Conservation (phyloP, 495 filamentous ascomycete species). For the Achaetomiella virescens region DNA sequence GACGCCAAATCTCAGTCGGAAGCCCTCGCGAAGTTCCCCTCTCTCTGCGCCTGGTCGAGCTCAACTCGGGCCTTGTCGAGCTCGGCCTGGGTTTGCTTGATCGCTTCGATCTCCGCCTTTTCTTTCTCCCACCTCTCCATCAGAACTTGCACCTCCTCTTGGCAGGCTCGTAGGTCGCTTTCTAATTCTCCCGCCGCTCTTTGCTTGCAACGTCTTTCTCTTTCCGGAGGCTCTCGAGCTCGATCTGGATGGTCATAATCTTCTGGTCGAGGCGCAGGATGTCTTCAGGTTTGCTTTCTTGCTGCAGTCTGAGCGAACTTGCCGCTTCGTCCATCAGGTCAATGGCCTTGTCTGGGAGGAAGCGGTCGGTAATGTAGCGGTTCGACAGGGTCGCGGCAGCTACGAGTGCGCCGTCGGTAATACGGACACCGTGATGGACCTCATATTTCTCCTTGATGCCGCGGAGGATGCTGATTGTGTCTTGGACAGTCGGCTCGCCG, state of each 20-base stretch:
- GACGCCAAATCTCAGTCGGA: conserved; percentile 79
- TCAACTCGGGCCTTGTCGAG: conserved; percentile 79
- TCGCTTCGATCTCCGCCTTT: conserved; percentile 68
- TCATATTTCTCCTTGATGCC: conserved; percentile 97
- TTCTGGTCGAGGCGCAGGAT: conserved; percentile 86
- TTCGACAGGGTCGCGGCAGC: conserved; percentile 89
- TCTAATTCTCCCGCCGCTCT: conserved; percentile 87
- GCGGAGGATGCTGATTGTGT: conserved; percentile 91
- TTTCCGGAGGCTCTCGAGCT: conserved; percentile 90
- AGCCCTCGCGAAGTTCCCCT: conserved; percentile 85
- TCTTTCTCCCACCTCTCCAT: conserved; percentile 87
- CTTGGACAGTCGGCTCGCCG: conserved; percentile 79
- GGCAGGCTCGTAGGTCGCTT: conserved; percentile 61
- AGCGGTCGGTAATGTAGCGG: conserved; percentile 93
- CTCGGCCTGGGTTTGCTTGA: conserved; percentile 80
- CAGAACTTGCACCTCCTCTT: conserved; percentile 60
- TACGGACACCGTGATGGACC: conserved; percentile 90
- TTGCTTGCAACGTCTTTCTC: conserved; percentile 83
- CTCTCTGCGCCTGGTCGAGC: conserved; percentile 78
- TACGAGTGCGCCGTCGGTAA: conserved; percentile 87
- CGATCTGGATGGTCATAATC: conserved; percentile 96
- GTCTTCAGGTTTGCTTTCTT: conserved; percentile 92
- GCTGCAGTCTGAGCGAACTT: conserved; percentile 80
- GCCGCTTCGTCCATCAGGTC: conserved; percentile 96
- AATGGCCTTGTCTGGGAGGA: conserved; percentile 93